Evolutionary conservation across 1,284 basidiomycete species (phyloP), one percentile per base, ranked within the genome.

Genomic region (Peniophora sp.): DNA sequence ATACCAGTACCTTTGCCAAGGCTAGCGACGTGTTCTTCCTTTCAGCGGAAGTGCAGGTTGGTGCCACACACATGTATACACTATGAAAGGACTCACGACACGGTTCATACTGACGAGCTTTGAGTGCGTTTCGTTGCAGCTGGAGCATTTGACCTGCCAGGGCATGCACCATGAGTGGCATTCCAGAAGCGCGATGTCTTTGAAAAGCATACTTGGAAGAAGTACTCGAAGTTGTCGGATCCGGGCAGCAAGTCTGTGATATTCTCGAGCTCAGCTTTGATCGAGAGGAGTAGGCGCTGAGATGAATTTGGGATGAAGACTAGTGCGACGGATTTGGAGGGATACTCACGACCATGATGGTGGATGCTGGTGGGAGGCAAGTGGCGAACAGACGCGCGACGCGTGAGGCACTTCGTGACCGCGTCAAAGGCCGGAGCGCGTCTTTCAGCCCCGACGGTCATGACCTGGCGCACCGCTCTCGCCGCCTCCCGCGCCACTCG

Each of bases 181-280:
- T 8, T 39, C 9, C 10, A 35, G 35, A 17, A 18, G 10, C n/a
- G 24, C 11, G 39, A 34, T 50, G 51, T 49, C 27, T 6, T 32
- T 5, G 27, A 32, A 32, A 32, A 12, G 12, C 27, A 32, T 32
- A 86, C 87, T 72, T 85, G 63, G 69, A 91, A 91, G 69, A 85
- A 85, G 64, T 79, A 91, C 54, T 89, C 84, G 56, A 86, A 91
- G 55, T 82, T 75, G 35, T 81, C 74, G 3, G 72, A 66, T 9
- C 74, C 73, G 20, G 88, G 88, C 42, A 69, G 67, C 22, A 91
- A 68, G 60, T 79, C 72, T 14, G 85, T 85, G 54, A 90, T 79
- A 57, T 86, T 85, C 62, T 90, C 85, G 43, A 91, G 74, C 3
- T 87, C 84, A 23, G 87, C 88, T 66, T 83, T 82, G 63, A 88